Evolutionary conservation across 2,329 filamentous ascomycete species (phyloP).

Genomic region (Phialocephala subalpina): DNA sequence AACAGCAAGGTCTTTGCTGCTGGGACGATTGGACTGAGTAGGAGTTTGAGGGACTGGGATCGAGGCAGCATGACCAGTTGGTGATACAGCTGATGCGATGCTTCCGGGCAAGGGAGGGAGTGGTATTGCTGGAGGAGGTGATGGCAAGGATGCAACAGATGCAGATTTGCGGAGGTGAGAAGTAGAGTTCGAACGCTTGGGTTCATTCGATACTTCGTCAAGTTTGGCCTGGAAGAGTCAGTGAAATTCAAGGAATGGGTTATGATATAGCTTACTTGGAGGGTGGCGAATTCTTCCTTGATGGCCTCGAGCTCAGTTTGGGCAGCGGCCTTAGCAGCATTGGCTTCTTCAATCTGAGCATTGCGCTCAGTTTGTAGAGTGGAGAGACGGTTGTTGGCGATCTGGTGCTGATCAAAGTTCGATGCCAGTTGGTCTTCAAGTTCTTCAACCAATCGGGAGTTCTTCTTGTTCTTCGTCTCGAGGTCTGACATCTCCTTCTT

Average conservation of each 20-base stretch:
- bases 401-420: slow-evolving; percentile 93
- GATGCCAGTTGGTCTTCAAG: slow-evolving; percentile 95
- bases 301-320: slow-evolving; percentile 74
- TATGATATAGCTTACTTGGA: slow-evolving; percentile 60
- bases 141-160: slow-evolving; percentile 85
- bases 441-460: slow-evolving; percentile 90
- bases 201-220: slow-evolving; percentile 58
- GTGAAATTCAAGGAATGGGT: slow-evolving; percentile 10
- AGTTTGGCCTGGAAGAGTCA: slow-evolving; percentile 62
- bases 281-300: slow-evolving; percentile 73
- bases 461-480: slow-evolving; percentile 82
- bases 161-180: slow-evolving; percentile 76
- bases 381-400: slow-evolving; percentile 84
- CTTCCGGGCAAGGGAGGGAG: slow-evolving; percentile 84
- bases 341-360: slow-evolving; percentile 80
- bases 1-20: slow-evolving; percentile 80
- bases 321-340: slow-evolving; percentile 66
- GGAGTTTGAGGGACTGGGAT: slow-evolving; percentile 56
- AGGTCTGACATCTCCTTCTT: slow-evolving; percentile 71
- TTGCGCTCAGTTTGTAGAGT: slow-evolving; percentile 79
- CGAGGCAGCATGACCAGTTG: slow-evolving; percentile 48
- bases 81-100: slow-evolving; percentile 54
- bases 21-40: slow-evolving; percentile 71
- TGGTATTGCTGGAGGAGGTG: slow-evolving; percentile 94
- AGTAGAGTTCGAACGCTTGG: slow-evolving; percentile 64